phyloP scores from a whole-genome alignment of 2,329 filamentous ascomycete species.

The Penicillium freii region DNA sequence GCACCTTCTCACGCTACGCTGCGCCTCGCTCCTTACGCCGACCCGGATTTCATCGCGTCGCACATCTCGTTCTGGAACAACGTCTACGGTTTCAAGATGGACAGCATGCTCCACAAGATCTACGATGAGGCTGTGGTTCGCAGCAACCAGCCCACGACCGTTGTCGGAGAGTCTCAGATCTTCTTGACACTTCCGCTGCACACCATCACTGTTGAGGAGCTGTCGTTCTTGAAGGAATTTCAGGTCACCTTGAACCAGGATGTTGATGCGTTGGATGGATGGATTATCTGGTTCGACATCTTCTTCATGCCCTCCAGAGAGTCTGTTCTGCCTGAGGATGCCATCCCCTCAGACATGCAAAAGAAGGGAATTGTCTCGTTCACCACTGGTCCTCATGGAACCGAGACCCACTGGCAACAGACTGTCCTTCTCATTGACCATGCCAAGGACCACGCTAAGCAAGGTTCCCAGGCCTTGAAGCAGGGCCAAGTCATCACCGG shows the following conservation, averaged over 20 bases:
- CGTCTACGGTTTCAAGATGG: conserved; percentile 95
- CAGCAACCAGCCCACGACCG: conserved; percentile 60
- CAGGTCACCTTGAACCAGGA: conserved; percentile 59
- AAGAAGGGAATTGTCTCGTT: conserved; percentile 69
- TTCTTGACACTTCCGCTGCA: conserved; percentile 78
- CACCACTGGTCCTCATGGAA: conserved; percentile 76
- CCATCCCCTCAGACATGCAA: conserved; percentile 60
- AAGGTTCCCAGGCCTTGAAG: conserved; percentile 42
- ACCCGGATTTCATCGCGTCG: conserved; percentile 73
- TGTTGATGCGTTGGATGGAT: conserved; percentile 74
- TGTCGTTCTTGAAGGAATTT: conserved; percentile 72
- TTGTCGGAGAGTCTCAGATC: conserved; percentile 54
- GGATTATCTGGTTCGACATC: conserved; percentile 89
- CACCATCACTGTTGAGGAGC: conserved; percentile 66
- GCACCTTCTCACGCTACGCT: conserved; percentile 83
- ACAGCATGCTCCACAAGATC: conserved; percentile 79
- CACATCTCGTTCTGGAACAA: conserved; percentile 83
- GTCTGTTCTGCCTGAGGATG: conserved; percentile 52
- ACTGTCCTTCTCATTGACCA: conserved; percentile 70
- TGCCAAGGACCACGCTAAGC: conserved; percentile 46
- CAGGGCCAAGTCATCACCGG: conserved; percentile 62
- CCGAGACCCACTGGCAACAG: conserved; percentile 88
- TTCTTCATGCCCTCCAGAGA: conserved; percentile 71
- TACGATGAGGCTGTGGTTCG: conserved; percentile 79
- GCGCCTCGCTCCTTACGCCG: conserved; percentile 75